Conservation (phyloP, 768 basidiomycete genomes). For the Nevesoporus exiguus region DNA sequence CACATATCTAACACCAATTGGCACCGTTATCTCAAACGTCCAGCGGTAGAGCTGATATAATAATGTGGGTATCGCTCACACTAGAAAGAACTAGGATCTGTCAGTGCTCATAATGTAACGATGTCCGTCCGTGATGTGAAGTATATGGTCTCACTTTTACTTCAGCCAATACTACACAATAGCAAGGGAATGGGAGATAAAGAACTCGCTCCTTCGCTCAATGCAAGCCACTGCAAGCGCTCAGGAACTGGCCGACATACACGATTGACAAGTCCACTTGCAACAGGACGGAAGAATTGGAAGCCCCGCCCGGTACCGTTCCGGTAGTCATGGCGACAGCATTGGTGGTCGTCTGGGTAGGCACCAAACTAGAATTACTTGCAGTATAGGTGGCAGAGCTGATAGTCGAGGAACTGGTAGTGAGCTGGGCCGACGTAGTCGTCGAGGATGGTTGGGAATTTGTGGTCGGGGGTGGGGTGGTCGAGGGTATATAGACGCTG, state of each 20-base stretch:
- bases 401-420: constrained; percentile 15
- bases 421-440: constrained; percentile 12
- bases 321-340: constrained; percentile 11
- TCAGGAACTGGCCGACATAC: constrained; percentile 18
- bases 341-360: constrained; percentile 21
- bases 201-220: constrained; percentile 10
- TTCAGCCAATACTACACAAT: not conserved
- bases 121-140: constrained; percentile 20
- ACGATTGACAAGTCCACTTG: constrained; percentile 19
- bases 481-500: constrained; percentile 10
- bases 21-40: constrained; percentile 5
- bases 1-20: constrained; percentile 17
- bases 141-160: constrained; percentile 17
- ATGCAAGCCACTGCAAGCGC: constrained; percentile 5
- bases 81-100: constrained; percentile 17
- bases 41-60: constrained; percentile 11
- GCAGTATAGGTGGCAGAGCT: constrained; percentile 6
- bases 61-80: constrained; percentile 27
- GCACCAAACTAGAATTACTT: constrained; percentile 21
- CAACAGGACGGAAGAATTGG: constrained; percentile 10
- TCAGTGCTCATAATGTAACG: constrained; percentile 13
- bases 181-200: constrained; percentile 1
- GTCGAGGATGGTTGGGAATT: constrained; percentile 25
- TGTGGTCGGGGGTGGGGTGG: constrained; percentile 22
- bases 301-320: not conserved